phyloP scores from a whole-genome alignment of 2,329 filamentous ascomycete genomes.

The Cercospora sesami region DNA sequence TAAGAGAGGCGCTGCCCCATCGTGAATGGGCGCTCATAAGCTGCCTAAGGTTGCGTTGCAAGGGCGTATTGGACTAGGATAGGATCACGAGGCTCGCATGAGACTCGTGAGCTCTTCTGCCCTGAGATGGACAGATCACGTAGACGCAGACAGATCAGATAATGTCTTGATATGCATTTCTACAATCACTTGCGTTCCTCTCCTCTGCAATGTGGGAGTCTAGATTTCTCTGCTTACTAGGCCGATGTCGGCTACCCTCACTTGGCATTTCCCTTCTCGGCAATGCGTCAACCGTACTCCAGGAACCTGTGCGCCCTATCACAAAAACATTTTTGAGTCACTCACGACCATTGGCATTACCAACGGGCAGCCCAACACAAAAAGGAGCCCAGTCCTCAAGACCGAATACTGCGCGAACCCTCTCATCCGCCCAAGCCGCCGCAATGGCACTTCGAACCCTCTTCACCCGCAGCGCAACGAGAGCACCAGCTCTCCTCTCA shows the following conservation, averaged over 20 bases:
- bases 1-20: neutral
- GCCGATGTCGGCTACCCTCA: slow-evolving; percentile 3
- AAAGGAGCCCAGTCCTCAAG: neutral
- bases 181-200: neutral
- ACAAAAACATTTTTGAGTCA: slow-evolving; percentile 1
- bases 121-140: too few relatives aligned
- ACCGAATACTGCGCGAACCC: neutral
- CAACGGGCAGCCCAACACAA: neutral
- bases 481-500: neutral
- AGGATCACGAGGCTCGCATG: neutral
- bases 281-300: neutral
- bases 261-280: slow-evolving; percentile 5
- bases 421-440: neutral
- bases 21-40: neutral
- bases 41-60: neutral
- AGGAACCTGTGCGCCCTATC: neutral
- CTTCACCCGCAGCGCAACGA: slow-evolving; percentile 15
- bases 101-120: neutral
- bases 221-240: neutral
- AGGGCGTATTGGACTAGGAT: neutral
- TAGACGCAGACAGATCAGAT: neutral
- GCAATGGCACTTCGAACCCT: slow-evolving; percentile 27
- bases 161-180: neutral
- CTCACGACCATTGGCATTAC: neutral
- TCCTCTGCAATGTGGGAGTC: neutral